A percentile compares a stretch with the other conserved stretches of the same genome.
phyloP scores from a whole-genome alignment of 2,329 filamentous ascomycete species.

The Cylindrodendrum hubeiense region DNA sequence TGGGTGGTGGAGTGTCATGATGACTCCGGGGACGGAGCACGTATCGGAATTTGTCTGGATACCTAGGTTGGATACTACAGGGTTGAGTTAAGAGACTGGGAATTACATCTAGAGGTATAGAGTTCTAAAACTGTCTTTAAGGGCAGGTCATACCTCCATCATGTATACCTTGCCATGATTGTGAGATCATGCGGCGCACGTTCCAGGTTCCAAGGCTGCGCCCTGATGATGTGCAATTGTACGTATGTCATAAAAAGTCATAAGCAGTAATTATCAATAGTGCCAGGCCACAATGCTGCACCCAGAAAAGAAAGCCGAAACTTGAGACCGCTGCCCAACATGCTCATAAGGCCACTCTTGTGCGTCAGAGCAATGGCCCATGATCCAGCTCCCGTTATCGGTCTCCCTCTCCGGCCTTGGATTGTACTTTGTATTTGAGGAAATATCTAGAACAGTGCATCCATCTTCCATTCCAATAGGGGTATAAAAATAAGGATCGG shows the following conservation, averaged over 20 bases:
- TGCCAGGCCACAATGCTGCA: neutral
- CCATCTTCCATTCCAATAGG: neutral
- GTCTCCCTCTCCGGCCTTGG: neutral
- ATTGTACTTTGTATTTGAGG: neutral
- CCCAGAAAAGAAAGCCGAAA: neutral
- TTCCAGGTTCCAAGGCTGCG: neutral
- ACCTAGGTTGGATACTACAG: neutral
- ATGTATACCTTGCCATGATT: neutral
- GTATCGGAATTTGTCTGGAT: neutral
- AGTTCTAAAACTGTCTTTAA: constrained; percentile 1
- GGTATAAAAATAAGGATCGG: constrained; percentile 4
- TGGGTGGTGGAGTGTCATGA: neutral
- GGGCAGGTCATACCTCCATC: neutral
- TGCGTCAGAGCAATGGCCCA: neutral
- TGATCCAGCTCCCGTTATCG: neutral
- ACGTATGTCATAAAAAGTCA: constrained; percentile 17
- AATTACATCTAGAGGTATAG: neutral
- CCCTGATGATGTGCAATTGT: neutral
- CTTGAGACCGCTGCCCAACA: neutral
- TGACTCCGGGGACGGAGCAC: neutral
- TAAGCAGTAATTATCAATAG: constrained; percentile 11
- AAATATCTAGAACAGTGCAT: neutral
- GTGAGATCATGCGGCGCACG: neutral
- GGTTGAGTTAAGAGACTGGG: neutral
- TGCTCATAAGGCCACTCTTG: neutral